phyloP scores from a whole-genome alignment of 257 asterid species.

The Handroanthus guayacan region DNA sequence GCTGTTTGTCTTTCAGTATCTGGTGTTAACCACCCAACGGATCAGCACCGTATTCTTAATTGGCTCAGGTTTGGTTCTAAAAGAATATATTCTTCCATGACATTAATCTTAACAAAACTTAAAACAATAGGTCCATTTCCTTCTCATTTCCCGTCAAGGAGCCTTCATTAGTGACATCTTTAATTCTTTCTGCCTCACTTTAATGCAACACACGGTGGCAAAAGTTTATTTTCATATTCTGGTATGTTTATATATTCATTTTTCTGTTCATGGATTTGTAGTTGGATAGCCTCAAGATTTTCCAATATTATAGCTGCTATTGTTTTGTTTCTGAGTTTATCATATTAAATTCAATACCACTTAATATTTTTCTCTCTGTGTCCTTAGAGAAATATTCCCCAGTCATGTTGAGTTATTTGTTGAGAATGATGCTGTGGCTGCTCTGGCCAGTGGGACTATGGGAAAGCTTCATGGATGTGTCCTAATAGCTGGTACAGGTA shows the following conservation, averaged over 20 bases:
- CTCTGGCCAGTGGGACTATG: constrained; percentile 90
- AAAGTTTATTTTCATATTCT: neutral
- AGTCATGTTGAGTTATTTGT: constrained; percentile 72
- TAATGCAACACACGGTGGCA: neutral
- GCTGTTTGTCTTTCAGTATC: constrained; percentile 88
- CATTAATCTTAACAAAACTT: neutral
- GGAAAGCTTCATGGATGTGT: constrained; percentile 91
- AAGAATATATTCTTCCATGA: constrained; percentile 15
- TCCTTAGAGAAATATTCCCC: constrained; percentile 76
- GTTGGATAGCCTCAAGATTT: constrained; percentile 19
- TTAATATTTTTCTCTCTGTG: constrained; percentile 18
- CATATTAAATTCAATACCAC: too few species aligned
- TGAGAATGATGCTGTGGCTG: constrained; percentile 89
- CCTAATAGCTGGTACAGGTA: constrained; percentile 90
- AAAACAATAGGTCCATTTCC: neutral
- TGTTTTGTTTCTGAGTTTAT: too few species aligned
- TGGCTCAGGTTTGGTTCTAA: constrained; percentile 72
- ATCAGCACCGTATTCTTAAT: constrained; percentile 64
- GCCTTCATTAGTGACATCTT: neutral
- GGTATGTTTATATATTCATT: neutral
- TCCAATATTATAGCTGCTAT: neutral
- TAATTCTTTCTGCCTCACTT: constrained; percentile 1
- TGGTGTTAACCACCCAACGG: constrained; percentile 83
- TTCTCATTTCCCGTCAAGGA: neutral
- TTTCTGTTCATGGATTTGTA: neutral